Evolutionary conservation across 139 green algal species (phyloP), one percentile per base, ranked within the genome.

Genomic region (Trebouxia sp.): DNA sequence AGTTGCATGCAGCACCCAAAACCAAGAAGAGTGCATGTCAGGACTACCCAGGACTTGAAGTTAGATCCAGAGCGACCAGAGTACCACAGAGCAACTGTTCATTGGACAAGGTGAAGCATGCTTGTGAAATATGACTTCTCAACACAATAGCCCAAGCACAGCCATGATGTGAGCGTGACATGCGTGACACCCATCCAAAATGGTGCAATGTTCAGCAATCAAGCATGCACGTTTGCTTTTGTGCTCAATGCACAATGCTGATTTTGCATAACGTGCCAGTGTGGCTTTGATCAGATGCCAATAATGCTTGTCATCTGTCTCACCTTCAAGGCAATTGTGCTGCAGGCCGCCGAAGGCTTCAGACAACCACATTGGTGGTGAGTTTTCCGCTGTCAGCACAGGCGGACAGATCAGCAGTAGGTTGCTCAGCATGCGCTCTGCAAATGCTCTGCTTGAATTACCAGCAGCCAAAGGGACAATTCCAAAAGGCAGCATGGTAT

Each of bases 391-490:
- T 0, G 51, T 85, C 0, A 93, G 85, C 82, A 99, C 96, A 0
- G 96, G 96, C n/a, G 91, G 92, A 42, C 97, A 99, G 88, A 95
- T 97, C 81, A 97, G 92, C 87, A 97, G 91, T 78, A 85, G 96
- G 15, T 87, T 99, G 45, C 86, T 98, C 14, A 95, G 87, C 42
- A 89, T 95, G 83, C 83, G 87, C 9, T 87, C 81, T 2, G 92
- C 93, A 24, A 94, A 93, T 50, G 88, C 83, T 20, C 86, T 97
- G 22, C 81, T 97, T 26, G 91, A 95, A 75, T 83, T 97, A 6
- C 93, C 93, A 17, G 45, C 65, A 66, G 80, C 76, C 24, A 37
- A 37, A 6, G 89, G 87, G 1, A 41, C 80, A 37, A 83, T 96
- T 35, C 51, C 79, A 7, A 85, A 87, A 4, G 92, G 92, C 7